These are phyloP conservation scores for Xylaria multiplex DNA, from an alignment of 2,329 filamentous ascomycete genomes.

Conservation along the genomic window DNA sequence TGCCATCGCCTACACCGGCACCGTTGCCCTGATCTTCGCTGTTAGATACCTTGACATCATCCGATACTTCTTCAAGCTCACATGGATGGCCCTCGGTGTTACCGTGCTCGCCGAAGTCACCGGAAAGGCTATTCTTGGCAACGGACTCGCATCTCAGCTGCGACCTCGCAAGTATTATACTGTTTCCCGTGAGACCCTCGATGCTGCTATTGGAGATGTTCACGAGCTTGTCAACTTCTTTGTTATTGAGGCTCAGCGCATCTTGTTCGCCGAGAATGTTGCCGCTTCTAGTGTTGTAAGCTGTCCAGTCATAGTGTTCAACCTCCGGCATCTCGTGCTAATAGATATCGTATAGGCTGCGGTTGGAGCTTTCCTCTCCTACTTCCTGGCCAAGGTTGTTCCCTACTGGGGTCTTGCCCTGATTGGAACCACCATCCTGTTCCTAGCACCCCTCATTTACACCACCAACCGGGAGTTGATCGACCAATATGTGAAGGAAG, in stretches of 20 bases:
- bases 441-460: slow-evolving; percentile 72
- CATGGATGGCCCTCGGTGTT: slow-evolving; percentile 69
- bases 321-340: slow-evolving; percentile 9
- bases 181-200: slow-evolving; percentile 69
- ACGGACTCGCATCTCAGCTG: slow-evolving; percentile 71
- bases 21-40: slow-evolving; percentile 69
- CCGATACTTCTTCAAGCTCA: slow-evolving; percentile 72
- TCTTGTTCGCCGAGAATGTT: slow-evolving; percentile 75
- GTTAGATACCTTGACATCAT: slow-evolving; percentile 73
- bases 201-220: slow-evolving; percentile 69
- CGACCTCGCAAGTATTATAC: slow-evolving; percentile 75
- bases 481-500: slow-evolving; percentile 69
- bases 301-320: slow-evolving; percentile 33
- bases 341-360: slow-evolving; percentile 59
- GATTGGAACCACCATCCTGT: slow-evolving; percentile 67
- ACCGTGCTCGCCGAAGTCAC: slow-evolving; percentile 69
- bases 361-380: slow-evolving; percentile 70
- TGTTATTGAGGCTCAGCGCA: slow-evolving; percentile 74
- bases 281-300: slow-evolving; percentile 68
- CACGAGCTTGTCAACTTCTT: slow-evolving; percentile 78
- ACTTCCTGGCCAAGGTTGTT: slow-evolving; percentile 75
- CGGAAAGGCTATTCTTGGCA: slow-evolving; percentile 70
- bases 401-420: slow-evolving; percentile 75
- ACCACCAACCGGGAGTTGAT: slow-evolving; percentile 75
- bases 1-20: slow-evolving; percentile 69